These are phyloP conservation scores for Fusarium foetens DNA, from an alignment of 2,329 filamentous ascomycete genomes.

Conservation along the genomic window DNA sequence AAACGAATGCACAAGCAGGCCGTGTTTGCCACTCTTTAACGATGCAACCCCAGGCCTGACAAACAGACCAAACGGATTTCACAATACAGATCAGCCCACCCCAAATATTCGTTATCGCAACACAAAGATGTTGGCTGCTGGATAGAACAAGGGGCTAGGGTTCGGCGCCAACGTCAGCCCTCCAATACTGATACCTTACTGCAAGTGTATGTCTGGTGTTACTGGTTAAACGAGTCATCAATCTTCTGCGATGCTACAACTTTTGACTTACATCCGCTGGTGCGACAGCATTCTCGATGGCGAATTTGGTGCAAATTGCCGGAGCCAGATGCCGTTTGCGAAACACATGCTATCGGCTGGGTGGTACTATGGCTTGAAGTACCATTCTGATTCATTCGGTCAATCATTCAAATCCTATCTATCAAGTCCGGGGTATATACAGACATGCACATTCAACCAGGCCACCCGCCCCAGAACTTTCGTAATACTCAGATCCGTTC, in stretches of 20 bases:
- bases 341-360: background rate
- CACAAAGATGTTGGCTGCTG: background rate
- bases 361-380: background rate
- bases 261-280: background rate
- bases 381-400: background rate
- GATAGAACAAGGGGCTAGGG: conserved; percentile 5
- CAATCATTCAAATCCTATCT: conserved; percentile 15
- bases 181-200: background rate
- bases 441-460: conserved; percentile 12
- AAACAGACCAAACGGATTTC: conserved; percentile 6
- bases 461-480: background rate
- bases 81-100: conserved; percentile 13
- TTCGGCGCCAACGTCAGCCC: conserved; percentile 12
- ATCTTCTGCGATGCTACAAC: background rate
- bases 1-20: background rate
- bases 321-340: background rate
- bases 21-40: conserved; percentile 24
- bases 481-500: background rate
- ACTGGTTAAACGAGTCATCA: conserved; percentile 3
- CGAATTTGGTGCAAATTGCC: background rate
- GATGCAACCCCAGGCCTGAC: conserved; percentile 17
- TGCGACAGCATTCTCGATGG: background rate
- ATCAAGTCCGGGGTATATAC: conserved; percentile 21
- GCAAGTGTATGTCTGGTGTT: background rate
- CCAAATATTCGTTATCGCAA: conserved; percentile 10